Evolutionary conservation across 2,329 filamentous ascomycete species (phyloP), one percentile per base, ranked within the genome.

Genomic region (Sarocladium oryzae): DNA sequence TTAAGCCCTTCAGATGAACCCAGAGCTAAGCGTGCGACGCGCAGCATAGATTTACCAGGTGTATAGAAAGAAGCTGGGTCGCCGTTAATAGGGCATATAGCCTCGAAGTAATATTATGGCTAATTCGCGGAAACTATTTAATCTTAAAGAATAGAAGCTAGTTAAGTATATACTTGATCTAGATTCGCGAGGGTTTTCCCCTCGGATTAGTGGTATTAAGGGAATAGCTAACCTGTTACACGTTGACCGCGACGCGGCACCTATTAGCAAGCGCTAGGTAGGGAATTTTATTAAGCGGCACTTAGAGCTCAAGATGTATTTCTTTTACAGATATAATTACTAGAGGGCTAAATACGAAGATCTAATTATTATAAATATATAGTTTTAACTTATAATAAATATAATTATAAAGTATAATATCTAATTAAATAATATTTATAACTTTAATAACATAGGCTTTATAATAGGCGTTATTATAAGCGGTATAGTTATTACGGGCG

Each of bases 391-490:
- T 30, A 37, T 53, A 38, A 18, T 33, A 21, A 55, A 57, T 26
- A 55, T 24, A 13, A 55, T 52, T 38, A 40, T 40, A 38, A 49
- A 48, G 24, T 55, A 56, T 45, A 41, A 43, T 20, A 56, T 56
- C 30, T 26, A 40, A 13, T 32, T 54, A 20, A 43, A 57, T 15
- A 49, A 60, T 37, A 35, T 54, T 13, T 52, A 59, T 41, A 58
- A 59, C 51, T 57, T 60, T 53, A 50, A 60, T 35, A 51, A 60
- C 50, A 57, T 51, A 51, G 41, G 55, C 28, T 57, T 58, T 40
- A 24, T 49, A 48, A 57, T 58, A 40, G 54, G 56, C 32, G 28
- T 52, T 20, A 57, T 56, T 49, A 20, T 32, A 32, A 26, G 24
- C 20, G 30, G 30, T 11, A 51, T 51, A 36, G 32, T 54, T 37